These are phyloP conservation scores for Triticum urartu DNA, from an alignment of 176 grass and related monocot species.

Conservation along the genomic window DNA sequence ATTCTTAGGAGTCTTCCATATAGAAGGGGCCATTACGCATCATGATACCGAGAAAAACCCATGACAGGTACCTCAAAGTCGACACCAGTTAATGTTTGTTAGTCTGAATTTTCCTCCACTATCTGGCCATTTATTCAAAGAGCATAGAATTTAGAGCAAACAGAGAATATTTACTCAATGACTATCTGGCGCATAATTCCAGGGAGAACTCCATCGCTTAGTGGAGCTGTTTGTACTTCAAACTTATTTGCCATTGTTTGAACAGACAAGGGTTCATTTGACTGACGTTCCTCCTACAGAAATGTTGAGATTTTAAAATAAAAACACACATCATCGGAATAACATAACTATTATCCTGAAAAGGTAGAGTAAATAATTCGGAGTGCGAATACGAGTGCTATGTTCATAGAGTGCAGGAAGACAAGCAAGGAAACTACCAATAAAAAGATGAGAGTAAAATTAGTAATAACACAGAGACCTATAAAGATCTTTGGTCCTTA, in stretches of 20 bases:
- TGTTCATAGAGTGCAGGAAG: neutral
- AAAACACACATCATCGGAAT: neutral
- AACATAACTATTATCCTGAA: neutral
- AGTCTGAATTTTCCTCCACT: neutral
- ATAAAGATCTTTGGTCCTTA: neutral
- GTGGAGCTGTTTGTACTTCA: constrained; percentile 77
- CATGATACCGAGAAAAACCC: neutral
- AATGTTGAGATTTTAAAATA: neutral
- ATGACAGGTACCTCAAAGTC: neutral
- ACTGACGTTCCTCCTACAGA: constrained; percentile 34
- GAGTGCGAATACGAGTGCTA: neutral
- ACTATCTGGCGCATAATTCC: constrained; percentile 82
- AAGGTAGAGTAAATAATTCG: neutral
- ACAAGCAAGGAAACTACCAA: neutral
- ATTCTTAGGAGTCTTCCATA: neutral
- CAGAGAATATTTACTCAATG: constrained; percentile 61
- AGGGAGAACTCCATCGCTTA: constrained; percentile 75
- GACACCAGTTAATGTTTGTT: neutral
- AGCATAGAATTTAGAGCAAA: neutral
- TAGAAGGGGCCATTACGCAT: neutral
- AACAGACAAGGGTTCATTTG: neutral
- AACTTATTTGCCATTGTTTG: constrained; percentile 23
- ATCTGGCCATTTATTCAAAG: neutral
- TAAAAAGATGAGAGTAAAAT: neutral
- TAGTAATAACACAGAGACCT: neutral